Percentiles rank a stretch among this genome's conserved stretches.
Evolutionary conservation across 306 rosid species (phyloP).

Genomic region (Vicia faba): DNA sequence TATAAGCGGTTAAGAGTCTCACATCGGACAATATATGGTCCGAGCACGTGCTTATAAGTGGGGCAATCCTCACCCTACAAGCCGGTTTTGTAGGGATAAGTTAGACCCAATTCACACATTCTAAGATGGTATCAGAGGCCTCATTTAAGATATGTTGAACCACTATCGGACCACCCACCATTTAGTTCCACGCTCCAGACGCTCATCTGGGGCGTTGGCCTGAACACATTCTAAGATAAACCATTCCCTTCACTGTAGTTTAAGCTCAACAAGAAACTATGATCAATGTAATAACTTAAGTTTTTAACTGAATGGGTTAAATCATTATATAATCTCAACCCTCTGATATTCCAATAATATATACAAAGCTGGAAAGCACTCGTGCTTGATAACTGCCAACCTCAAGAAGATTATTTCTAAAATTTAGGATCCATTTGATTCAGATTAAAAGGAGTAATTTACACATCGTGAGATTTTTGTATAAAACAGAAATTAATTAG

Average conservation of each 20-base stretch:
- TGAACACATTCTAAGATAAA: too few relatives aligned
- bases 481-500: not conserved
- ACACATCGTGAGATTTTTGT: not conserved
- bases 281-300: constrained; percentile 4
- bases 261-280: constrained; percentile 31
- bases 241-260: not conserved
- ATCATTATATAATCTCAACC: not conserved
- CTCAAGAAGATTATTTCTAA: constrained; percentile 14
- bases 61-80: too few relatives aligned
- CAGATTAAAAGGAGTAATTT: not conserved
- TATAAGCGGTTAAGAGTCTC: too few relatives aligned
- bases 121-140: too few relatives aligned
- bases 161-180: too few relatives aligned
- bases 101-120: too few relatives aligned
- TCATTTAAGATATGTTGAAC: too few relatives aligned
- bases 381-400: not conserved
- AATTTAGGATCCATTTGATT: not conserved
- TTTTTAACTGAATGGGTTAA: not conserved
- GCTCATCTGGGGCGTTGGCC: too few relatives aligned
- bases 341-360: constrained; percentile 1
- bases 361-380: constrained; percentile 3
- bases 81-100: too few relatives aligned
- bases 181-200: too few relatives aligned
- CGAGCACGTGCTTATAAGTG: too few relatives aligned
- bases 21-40: too few relatives aligned